These are phyloP conservation scores for Tylopilus rubrobrunneus DNA, from an alignment of 768 basidiomycete species.

Conservation along the genomic window DNA sequence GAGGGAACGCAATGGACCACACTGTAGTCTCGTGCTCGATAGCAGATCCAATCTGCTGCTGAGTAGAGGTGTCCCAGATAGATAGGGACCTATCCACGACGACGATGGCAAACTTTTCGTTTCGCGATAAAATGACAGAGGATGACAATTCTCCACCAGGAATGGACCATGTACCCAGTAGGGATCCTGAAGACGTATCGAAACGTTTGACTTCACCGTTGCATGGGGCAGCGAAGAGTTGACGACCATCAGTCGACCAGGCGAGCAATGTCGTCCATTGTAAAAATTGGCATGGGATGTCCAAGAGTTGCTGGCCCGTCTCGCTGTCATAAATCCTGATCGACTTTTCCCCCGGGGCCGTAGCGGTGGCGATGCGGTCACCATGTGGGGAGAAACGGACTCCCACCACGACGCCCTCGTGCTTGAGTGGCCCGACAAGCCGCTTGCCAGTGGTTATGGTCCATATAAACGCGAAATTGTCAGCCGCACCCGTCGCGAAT, in stretches of 20 bases:
- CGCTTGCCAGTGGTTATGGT: too few species aligned
- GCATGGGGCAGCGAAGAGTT: not conserved
- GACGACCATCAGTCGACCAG: not conserved
- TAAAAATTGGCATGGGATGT: not conserved
- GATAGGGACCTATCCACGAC: not conserved
- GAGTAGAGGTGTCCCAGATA: not conserved
- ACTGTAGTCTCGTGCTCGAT: not conserved
- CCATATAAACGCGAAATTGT: too few species aligned
- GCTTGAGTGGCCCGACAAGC: too few species aligned
- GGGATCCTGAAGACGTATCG: not conserved
- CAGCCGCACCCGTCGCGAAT: too few species aligned
- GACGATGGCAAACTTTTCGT: not conserved
- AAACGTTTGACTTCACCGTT: not conserved
- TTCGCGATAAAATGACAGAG: not conserved
- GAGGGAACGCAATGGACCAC: not conserved
- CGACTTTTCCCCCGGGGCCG: not conserved
- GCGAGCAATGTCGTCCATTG: not conserved
- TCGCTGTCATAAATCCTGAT: not conserved
- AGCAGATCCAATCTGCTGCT: not conserved
- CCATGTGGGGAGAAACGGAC: not conserved
- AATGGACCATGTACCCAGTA: not conserved
- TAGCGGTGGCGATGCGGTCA: not conserved
- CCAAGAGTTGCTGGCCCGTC: not conserved
- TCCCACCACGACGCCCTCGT: too few species aligned
- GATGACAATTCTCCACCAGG: not conserved